Evolutionary conservation across 768 basidiomycete species (phyloP).

Genomic region (Auricularia sp.): DNA sequence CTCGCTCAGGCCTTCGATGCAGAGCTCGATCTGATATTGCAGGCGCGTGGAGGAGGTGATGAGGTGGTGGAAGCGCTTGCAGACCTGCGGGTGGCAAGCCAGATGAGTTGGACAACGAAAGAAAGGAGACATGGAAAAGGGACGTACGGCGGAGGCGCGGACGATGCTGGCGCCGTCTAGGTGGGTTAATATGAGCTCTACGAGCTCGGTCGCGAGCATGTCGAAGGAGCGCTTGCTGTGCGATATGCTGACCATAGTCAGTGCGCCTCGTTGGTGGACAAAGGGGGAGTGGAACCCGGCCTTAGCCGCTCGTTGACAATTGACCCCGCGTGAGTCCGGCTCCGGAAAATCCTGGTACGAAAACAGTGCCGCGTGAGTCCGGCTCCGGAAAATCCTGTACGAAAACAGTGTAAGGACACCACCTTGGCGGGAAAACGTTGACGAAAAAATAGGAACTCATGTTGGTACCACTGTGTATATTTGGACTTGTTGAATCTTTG

Average conservation of each 20-base stretch:
- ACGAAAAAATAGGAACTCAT: too few species aligned
- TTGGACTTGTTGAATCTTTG: too few species aligned
- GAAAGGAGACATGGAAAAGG: neutral
- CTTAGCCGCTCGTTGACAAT: too few species aligned
- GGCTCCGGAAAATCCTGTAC: too few species aligned
- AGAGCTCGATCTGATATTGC: neutral
- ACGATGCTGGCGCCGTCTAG: neutral
- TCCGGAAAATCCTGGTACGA: too few species aligned
- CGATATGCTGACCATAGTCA: neutral
- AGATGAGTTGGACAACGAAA: neutral
- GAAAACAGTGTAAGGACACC: too few species aligned
- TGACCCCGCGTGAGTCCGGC: too few species aligned
- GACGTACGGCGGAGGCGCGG: neutral
- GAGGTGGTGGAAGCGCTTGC: neutral
- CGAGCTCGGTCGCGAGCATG: neutral
- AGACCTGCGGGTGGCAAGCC: neutral
- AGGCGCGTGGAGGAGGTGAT: neutral
- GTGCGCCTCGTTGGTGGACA: too few species aligned
- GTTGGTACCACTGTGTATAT: too few species aligned
- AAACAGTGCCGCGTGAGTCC: too few species aligned
- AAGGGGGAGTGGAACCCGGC: too few species aligned
- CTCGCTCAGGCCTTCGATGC: neutral
- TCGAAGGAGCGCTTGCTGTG: neutral
- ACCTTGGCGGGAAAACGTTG: too few species aligned
- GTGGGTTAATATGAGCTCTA: neutral